Conservation (phyloP, 352 stramenopile species). For the Globisporangium radiosum region DNA sequence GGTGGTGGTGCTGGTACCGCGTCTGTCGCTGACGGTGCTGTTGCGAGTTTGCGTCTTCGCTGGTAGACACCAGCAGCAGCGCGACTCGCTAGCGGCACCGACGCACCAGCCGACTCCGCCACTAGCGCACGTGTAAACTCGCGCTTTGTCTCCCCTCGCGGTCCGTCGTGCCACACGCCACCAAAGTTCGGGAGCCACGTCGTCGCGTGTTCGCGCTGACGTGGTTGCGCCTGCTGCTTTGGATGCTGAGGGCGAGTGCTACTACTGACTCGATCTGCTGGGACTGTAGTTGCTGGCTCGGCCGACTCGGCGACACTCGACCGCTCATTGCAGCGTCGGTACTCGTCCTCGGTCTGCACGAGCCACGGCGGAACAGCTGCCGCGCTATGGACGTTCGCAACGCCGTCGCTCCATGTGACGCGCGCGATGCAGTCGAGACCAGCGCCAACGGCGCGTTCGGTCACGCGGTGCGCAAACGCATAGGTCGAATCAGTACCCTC, state of each 20-base stretch:
- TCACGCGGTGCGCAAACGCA: constrained; percentile 34
- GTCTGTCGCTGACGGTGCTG: neutral
- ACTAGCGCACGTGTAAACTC: constrained; percentile 29
- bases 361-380: constrained; percentile 66
- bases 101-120: neutral
- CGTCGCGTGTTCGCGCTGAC: constrained; percentile 2
- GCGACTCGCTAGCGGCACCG: constrained; percentile 2
- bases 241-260: neutral
- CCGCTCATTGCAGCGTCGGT: constrained; percentile 50
- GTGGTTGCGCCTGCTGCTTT: constrained; percentile 5
- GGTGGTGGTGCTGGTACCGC: neutral
- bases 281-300: too few species aligned
- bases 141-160: constrained; percentile 49
- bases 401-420: constrained; percentile 27
- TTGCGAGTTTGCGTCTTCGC: constrained; percentile 1
- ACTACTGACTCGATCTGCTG: neutral
- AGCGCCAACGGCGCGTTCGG: constrained; percentile 30
- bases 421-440: constrained; percentile 38
- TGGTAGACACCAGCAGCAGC: neutral
- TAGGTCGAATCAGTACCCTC: neutral
- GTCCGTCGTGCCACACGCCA: constrained; percentile 65
- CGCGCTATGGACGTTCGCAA: constrained; percentile 57
- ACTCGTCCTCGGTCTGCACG: constrained; percentile 62
- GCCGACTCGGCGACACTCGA: neutral
- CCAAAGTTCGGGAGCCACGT: constrained; percentile 77